Percentiles rank a stretch among this genome's conserved stretches.
Conservation (phyloP, 495 filamentous ascomycete genomes). For the Jackrogersella multiformis region DNA sequence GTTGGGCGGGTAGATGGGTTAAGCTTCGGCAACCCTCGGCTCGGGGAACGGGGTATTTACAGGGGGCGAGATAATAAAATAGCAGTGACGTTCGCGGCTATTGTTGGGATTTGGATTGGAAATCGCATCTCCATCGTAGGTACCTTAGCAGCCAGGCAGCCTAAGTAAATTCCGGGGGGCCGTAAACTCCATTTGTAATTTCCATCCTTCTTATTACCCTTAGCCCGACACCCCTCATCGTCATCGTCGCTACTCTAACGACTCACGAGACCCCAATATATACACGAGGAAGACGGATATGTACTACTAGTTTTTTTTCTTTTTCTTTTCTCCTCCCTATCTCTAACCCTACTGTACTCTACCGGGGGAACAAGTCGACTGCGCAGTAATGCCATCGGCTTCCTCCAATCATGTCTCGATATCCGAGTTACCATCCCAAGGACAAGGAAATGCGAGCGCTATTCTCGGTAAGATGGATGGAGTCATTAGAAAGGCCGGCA, state of each 20-base stretch:
- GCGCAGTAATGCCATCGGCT: constrained; percentile 60
- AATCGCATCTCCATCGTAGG: constrained; percentile 26
- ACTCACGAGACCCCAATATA: not conserved
- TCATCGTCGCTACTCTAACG: constrained; percentile 12
- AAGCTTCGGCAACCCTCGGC: constrained; percentile 47
- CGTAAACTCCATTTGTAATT: constrained; percentile 14
- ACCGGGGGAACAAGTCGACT: constrained; percentile 36
- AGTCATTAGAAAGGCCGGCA: constrained; percentile 34
- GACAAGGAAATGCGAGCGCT: constrained; percentile 44
- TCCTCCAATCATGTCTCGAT: constrained; percentile 59
- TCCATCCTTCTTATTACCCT: not conserved
- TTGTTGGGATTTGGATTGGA: constrained; percentile 6
- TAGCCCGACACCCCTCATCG: constrained; percentile 19
- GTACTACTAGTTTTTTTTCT: constrained; percentile 17
- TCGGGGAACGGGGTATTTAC: constrained; percentile 20
- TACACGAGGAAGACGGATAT: constrained; percentile 9
- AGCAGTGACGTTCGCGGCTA: constrained; percentile 45
- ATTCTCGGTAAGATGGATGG: constrained; percentile 41
- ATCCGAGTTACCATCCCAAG: constrained; percentile 53
- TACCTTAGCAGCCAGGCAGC: no score
- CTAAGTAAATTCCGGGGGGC: constrained; percentile 34
- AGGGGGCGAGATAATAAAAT: constrained; percentile 16
- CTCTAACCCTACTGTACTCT: not conserved
- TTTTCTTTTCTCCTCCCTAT: constrained; percentile 5
- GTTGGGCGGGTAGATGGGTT: constrained; percentile 33